A percentile compares a stretch with the other conserved stretches of the same genome.
phyloP scores from a whole-genome alignment of 2,329 filamentous ascomycete genomes.

The Epichloe festucae region DNA sequence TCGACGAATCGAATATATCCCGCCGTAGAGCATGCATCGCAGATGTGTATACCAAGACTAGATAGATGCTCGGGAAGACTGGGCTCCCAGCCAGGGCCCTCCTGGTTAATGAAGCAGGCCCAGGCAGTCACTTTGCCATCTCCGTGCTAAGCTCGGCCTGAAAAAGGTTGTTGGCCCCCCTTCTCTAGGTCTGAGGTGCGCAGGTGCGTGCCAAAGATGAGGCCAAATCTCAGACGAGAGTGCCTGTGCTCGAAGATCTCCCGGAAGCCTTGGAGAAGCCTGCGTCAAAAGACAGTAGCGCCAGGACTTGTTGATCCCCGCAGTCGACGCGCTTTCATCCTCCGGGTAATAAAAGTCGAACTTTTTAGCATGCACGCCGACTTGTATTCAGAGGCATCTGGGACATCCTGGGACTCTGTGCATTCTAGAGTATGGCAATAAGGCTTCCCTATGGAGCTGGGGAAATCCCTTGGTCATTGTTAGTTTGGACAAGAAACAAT shows the following conservation, averaged over 20 bases:
- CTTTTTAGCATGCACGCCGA: conserved; percentile 1
- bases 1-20: too few relatives aligned
- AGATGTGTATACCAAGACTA: too few relatives aligned
- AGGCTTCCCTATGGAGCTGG: too few relatives aligned
- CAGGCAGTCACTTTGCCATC: not conserved
- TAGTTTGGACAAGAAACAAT: too few relatives aligned
- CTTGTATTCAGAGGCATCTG: not conserved
- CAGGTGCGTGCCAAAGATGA: conserved; percentile 3
- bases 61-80: too few relatives aligned
- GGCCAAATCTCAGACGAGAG: conserved; percentile 2
- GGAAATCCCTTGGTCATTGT: too few relatives aligned
- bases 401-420: too few relatives aligned
- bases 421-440: too few relatives aligned
- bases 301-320: not conserved
- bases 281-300: conserved; percentile 3
- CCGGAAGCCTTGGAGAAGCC: not conserved
- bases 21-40: too few relatives aligned
- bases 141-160: not conserved
- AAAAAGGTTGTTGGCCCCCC: not conserved
- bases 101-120: too few relatives aligned
- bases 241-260: not conserved
- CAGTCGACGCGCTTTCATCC: not conserved
- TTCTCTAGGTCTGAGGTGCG: not conserved
- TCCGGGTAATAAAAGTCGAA: not conserved
- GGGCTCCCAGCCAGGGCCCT: too few relatives aligned